Percentiles rank a stretch among this genome's conserved stretches.
phyloP scores from a whole-genome alignment of 225 moss, liverwort and hornwort species.

The Lunularia cruciata region DNA sequence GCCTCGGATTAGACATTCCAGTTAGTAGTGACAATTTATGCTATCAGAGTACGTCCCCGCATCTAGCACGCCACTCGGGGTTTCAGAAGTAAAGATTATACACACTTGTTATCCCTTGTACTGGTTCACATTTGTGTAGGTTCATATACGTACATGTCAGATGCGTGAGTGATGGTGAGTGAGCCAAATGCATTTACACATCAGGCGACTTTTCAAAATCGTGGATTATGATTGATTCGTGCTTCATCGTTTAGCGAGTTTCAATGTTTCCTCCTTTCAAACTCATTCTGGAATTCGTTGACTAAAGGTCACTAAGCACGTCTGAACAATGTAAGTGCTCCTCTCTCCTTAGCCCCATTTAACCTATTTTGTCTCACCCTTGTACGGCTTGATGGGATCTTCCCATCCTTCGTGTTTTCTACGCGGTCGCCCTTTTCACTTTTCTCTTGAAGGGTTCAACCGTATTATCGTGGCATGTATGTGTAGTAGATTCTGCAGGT shows the following conservation, averaged over 20 bases:
- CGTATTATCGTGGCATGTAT: no score
- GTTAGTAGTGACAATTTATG: not conserved
- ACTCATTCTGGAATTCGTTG: not conserved
- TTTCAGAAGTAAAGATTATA: not conserved
- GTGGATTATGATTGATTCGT: not conserved
- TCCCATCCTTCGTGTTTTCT: no score
- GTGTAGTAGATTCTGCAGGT: no score
- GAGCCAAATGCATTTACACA: not conserved
- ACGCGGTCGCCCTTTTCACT: no score
- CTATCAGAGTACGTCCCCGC: not conserved
- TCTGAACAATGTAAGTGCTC: no score
- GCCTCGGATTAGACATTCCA: not conserved
- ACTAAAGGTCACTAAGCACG: not conserved
- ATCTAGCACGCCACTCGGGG: not conserved
- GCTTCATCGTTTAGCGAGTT: not conserved
- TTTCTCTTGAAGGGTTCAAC: no score
- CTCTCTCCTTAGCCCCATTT: no score
- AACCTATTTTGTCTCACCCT: no score
- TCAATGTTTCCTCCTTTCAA: not conserved
- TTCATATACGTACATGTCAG: not conserved
- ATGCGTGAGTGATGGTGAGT: not conserved
- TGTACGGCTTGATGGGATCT: no score
- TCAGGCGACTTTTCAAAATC: not conserved
- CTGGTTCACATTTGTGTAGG: slow-evolving; percentile 7
- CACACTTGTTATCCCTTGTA: no score